phyloP scores from a whole-genome alignment of 306 rosid genomes.

The Chamaecrista fasciculata region DNA sequence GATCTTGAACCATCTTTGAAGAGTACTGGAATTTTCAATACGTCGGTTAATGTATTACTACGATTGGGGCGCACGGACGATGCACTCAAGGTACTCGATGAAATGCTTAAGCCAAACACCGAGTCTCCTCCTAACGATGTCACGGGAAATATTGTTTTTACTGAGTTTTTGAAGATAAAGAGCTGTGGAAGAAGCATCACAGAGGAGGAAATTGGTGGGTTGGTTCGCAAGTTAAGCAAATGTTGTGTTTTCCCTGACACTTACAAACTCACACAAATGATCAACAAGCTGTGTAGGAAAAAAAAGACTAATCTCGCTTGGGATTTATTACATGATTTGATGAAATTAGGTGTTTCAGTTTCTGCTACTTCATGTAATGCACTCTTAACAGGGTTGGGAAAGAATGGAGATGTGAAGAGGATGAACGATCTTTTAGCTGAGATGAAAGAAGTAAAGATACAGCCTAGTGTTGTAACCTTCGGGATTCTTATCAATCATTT shows the following conservation, averaged over 20 bases:
- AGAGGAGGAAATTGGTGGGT: slow-evolving; percentile 45
- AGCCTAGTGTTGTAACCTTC: slow-evolving; percentile 57
- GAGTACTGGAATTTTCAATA: slow-evolving; percentile 49
- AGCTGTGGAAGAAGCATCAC: slow-evolving; percentile 31
- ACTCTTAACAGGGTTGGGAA: slow-evolving; percentile 52
- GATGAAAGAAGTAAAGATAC: slow-evolving; percentile 69
- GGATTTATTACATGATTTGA: slow-evolving; percentile 55
- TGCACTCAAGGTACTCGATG: slow-evolving; percentile 60
- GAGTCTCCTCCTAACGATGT: slow-evolving; percentile 40
- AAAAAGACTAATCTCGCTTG: slow-evolving; percentile 51
- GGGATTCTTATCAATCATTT: slow-evolving; percentile 61
- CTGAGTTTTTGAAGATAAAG: slow-evolving; percentile 34
- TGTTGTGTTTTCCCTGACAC: slow-evolving; percentile 49
- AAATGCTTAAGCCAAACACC: slow-evolving; percentile 57
- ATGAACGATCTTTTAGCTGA: slow-evolving; percentile 59
- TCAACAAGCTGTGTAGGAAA: slow-evolving; percentile 50
- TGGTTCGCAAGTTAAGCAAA: slow-evolving; percentile 51
- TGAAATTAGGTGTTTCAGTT: slow-evolving; percentile 51
- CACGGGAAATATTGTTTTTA: slow-evolving; percentile 51
- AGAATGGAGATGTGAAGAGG: too few relatives aligned
- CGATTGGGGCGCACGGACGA: slow-evolving; percentile 35
- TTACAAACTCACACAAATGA: slow-evolving; percentile 50
- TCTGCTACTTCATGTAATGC: slow-evolving; percentile 70
- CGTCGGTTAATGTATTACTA: slow-evolving; percentile 31
- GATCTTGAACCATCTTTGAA: slow-evolving; percentile 41